Evolutionary conservation across 306 rosid genomes (phyloP), one percentile per base, ranked within the genome.

Genomic region (Cercis canadensis): DNA sequence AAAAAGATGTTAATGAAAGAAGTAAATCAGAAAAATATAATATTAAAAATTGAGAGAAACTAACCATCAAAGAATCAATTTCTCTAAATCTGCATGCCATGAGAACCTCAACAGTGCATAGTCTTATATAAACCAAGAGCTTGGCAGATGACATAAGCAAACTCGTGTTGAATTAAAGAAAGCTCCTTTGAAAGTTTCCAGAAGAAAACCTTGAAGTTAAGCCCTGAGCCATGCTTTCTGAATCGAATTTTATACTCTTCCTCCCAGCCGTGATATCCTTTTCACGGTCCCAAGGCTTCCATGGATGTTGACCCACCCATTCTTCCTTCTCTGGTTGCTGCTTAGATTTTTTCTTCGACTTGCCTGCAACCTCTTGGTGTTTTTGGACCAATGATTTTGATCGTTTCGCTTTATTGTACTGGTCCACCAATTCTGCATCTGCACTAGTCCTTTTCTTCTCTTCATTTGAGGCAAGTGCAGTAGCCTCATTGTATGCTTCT

Each of bases 261-360:
- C 98, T 83, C 74, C 98, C 97, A 62, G 92, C 89, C 4, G 85
- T 60, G 74, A 94, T 78, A 73, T 90, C 99, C 83, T 86, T 90
- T 67, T 94, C 97, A 62, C 99, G 92, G 81, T 94, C 97, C 92
- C 92, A 91, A 73, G 99, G 99, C 80, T 91, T 94, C 96, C 99
- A 90, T 17, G 96, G 99, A 84, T 94, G 99, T 65, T 89, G 84
- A 73, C 92, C 95, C 68, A 68, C 84, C 96, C 98, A 90, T 0
- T 90, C 90, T 67, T 89, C 92, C 65, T 84, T 87, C 61, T 74
- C 85, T 13, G 57, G 31, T 65, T 60, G 78, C 77, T 75, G 84
- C 80, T 80, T 85, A 2, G 88, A 74, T 70, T 86, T 94, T 75
- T 85, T 87, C 90, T 90, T 94, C 4, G 87, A 78, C 36, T 68